Conservation (phyloP, 495 filamentous ascomycete species). For the Letharia lupina region DNA sequence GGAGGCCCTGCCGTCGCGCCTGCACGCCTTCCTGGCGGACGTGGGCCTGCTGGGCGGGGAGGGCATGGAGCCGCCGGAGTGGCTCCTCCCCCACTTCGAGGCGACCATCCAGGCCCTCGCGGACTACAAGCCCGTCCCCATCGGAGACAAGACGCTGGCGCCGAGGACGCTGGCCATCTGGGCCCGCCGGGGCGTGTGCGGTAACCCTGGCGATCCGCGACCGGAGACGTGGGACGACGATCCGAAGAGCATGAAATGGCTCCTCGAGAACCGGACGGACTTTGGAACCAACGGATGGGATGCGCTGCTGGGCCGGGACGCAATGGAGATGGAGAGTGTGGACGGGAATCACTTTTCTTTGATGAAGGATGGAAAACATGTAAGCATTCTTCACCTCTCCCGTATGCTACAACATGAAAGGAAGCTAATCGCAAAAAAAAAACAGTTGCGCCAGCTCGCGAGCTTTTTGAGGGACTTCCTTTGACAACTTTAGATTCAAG, state of each 20-base stretch:
- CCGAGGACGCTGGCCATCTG: constrained; percentile 30
- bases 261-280: constrained; percentile 32
- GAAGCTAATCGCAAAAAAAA: no score
- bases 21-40: constrained; percentile 68
- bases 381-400: no score
- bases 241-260: constrained; percentile 29
- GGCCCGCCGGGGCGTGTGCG: constrained; percentile 28
- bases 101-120: constrained; percentile 64
- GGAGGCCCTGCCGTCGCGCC: constrained; percentile 62
- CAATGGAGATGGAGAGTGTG: no score
- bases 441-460: no score
- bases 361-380: no score
- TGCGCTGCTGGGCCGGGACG: constrained; percentile 22
- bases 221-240: constrained; percentile 19
- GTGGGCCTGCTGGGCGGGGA: constrained; percentile 68
- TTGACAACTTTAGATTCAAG: no score
- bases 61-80: constrained; percentile 42
- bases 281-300: constrained; percentile 31
- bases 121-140: constrained; percentile 48
- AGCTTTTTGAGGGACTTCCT: no score
- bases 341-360: no score
- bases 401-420: no score
- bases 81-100: constrained; percentile 76
- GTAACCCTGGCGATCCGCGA: constrained; percentile 18
- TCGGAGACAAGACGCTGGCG: background rate